Percentiles rank a stretch among this genome's conserved stretches.
Conservation (phyloP, 352 stramenopile genomes). For the Globisporangium rhizosaccharum region DNA sequence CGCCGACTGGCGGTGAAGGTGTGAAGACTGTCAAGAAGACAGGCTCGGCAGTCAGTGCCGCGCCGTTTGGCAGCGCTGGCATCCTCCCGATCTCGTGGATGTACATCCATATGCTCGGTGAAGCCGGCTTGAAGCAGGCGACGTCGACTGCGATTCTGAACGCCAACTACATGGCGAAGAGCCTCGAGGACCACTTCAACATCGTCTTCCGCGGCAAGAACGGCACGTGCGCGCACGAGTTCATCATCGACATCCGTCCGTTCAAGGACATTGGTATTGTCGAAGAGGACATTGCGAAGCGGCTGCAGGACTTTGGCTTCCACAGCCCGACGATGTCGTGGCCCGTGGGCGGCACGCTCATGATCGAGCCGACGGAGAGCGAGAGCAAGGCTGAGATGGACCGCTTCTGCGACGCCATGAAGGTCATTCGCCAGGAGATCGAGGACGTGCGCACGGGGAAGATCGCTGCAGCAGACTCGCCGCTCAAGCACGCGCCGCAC, state of each 20-base stretch:
- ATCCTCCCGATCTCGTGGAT: slow-evolving; percentile 99
- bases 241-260: slow-evolving; percentile 98
- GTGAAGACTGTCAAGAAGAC: slow-evolving; percentile 68
- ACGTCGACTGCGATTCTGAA: slow-evolving; percentile 97
- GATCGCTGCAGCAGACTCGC: slow-evolving; percentile 88
- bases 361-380: slow-evolving; percentile 99
- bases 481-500: slow-evolving; percentile 97
- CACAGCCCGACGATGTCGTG: slow-evolving; percentile 99
- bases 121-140: slow-evolving; percentile 91
- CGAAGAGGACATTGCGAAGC: slow-evolving; percentile 98
- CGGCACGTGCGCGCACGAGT: slow-evolving; percentile 98
- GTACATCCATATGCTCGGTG: slow-evolving; percentile 99
- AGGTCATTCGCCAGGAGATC: slow-evolving; percentile 97
- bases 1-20: slow-evolving; percentile 79
- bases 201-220: slow-evolving; percentile 96
- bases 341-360: slow-evolving; percentile 97
- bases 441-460: slow-evolving; percentile 93
- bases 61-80: slow-evolving; percentile 95
- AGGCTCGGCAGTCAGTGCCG: slow-evolving; percentile 87
- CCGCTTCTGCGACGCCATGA: slow-evolving; percentile 95
- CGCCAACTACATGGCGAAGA: slow-evolving; percentile 99
- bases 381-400: slow-evolving; percentile 98
- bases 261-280: slow-evolving; percentile 96
- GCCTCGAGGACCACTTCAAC: slow-evolving; percentile 92
- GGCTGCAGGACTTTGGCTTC: slow-evolving; percentile 99